Evolutionary conservation across 2,329 filamentous ascomycete species (phyloP), one percentile per base, ranked within the genome.

Genomic region (Phialocephala sp.): DNA sequence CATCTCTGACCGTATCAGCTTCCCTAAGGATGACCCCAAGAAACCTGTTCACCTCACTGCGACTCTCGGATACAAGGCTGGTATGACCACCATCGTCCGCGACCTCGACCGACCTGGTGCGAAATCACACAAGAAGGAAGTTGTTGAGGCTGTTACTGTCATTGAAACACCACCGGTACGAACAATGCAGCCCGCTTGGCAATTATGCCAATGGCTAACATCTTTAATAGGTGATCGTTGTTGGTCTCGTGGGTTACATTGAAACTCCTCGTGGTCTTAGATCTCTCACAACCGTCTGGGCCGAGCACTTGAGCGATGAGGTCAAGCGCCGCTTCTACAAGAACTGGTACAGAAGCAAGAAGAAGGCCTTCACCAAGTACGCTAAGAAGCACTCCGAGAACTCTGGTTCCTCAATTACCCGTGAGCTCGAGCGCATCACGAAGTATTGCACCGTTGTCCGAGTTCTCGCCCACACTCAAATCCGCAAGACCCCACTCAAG

Each of bases 301-400:
- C 95, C 80, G 95, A 98, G 90, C 95, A 99, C 84, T 84, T 99
- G 84, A 92, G 91, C 85, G 95, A 99, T 84, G 95, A 98, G 87
- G 81, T 99, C 84, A 97, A 97, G 91, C 92, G 95, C 80, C 92
- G 95, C 81, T 99, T 99, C 93, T 99, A 99, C 92, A 98, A 98
- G 93, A 99, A 99, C 91, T 99, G 95, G 95, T 99, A 99, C 92
- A 97, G 97, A 91, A 93, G 90, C 89, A 99, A 99, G 94, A 98
- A 97, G 93, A 99, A 99, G 94, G 95, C 95, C 71, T 99, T 99
- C 88, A 99, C 95, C 89, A 97, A 97, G 89, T 99, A 99, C 86
- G 93, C 95, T 87, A 99, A 98, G 93, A 94, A 97, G 90, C 93
- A 98, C 91, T 93, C 94, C 73, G 94, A 98, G 87, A 90, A 85